Base-by-base conservation (phyloP, 306 rosid species). In the Prunus salicina region DNA sequence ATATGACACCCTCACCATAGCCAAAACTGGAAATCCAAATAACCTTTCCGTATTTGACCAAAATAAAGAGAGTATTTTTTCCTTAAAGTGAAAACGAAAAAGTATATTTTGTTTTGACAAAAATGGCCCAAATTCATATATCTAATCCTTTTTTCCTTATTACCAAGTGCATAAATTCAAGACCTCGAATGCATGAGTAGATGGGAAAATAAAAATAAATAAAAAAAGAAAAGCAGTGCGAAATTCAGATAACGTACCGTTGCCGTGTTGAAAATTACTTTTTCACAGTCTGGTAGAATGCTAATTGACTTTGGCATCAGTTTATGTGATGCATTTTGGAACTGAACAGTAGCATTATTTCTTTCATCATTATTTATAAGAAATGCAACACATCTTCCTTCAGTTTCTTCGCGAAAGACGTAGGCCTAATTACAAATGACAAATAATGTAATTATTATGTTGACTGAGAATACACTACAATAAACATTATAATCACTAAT, bases 271-370 rank as follows among this genome's bases (percentile, higher is more conserved):
- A 87, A 91, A 76, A 72, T 62, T 10, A 87, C 89, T 24, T 72
- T 85, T 74, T 83, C 56, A 61, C 97, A 91, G 80, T 89, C 92
- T 69, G 77, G 83, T 76, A 91, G 84, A 80, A 91, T 85, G 63
- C 92, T 89, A 30, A 89, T 85, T 15, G 92, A 89, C 80, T 67
- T 91, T n/a, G 94, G 91, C 14, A 83, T 82, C 72, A 91, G 78
- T 50, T 70, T 71, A 28, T 73, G 76, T 24, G 97, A 68, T 16
- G 14, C 77, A 57, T 87, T 88, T 57, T 41, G 86, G 80, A 91
- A 91, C 45, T 81, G 88, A 19, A 91, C 87, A 18, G 84, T 69
- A 25, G 67, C 78, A 3, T 69, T 86, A 24, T 2, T 12, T 74
- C 1, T 11, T 72, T 1, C 52, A 55, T 86, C 87, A 57, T 82